phyloP scores from a whole-genome alignment of 1,139 yeast species.

The Blastobotrys apis region DNA sequence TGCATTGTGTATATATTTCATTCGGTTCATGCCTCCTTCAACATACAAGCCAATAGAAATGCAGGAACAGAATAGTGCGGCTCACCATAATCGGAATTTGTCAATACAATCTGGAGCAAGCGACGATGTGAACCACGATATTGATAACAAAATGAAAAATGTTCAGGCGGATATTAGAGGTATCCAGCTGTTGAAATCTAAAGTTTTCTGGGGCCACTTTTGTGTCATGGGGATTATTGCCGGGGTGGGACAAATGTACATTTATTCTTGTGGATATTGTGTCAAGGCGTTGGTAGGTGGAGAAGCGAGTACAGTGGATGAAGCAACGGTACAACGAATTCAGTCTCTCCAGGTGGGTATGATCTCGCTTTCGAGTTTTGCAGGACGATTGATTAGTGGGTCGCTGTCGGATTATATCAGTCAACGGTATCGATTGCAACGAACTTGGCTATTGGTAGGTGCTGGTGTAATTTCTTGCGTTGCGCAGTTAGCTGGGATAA shows the following conservation, averaged over 20 bases:
- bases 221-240: slow-evolving; percentile 57
- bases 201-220: slow-evolving; percentile 38
- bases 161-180: slow-evolving; percentile 26
- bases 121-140: slow-evolving; percentile 10
- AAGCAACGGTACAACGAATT: slow-evolving; percentile 33
- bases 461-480: slow-evolving; percentile 41
- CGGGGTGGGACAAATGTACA: slow-evolving; percentile 75
- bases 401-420: slow-evolving; percentile 60
- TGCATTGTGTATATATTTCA: slow-evolving; percentile 26
- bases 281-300: slow-evolving; percentile 46
- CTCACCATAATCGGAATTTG: background rate
- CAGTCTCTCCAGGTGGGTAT: slow-evolving; percentile 73
- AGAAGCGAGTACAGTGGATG: slow-evolving; percentile 16
- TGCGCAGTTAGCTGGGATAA: slow-evolving; percentile 36
- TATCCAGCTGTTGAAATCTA: slow-evolving; percentile 23
- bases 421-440: slow-evolving; percentile 47
- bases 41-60: slow-evolving; percentile 15
- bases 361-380: slow-evolving; percentile 61
- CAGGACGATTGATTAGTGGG: slow-evolving; percentile 67
- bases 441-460: slow-evolving; percentile 62
- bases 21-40: slow-evolving; percentile 22
- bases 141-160: slow-evolving; percentile 1
- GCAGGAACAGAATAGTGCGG: background rate
- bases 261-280: slow-evolving; percentile 68
- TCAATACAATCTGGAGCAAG: slow-evolving; percentile 9